Percentiles rank a stretch among this genome's conserved stretches.
Conservation (phyloP, 495 filamentous ascomycete genomes). For the Amorphotheca resinae region DNA sequence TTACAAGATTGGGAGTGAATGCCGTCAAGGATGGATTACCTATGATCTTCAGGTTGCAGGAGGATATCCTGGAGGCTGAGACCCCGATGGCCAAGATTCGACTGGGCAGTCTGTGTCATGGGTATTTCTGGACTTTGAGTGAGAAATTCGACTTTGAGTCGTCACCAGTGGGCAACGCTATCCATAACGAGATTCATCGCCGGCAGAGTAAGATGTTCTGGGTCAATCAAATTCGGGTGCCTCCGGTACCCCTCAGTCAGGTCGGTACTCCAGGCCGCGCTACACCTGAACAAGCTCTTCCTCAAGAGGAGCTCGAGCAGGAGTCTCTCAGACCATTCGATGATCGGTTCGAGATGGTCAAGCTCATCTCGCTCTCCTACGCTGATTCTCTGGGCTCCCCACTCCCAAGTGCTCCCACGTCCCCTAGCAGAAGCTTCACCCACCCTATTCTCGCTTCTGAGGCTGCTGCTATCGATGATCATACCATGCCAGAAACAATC, state of each 20-base stretch:
- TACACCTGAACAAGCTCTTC: constrained; percentile 29
- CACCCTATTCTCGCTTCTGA: constrained; percentile 41
- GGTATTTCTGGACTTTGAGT: constrained; percentile 69
- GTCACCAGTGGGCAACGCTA: constrained; percentile 48
- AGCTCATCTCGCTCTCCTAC: constrained; percentile 59
- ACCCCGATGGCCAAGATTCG: constrained; percentile 54
- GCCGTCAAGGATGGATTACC: constrained; percentile 65
- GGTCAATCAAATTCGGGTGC: constrained; percentile 50
- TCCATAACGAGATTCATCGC: constrained; percentile 63
- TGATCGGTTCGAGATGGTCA: constrained; percentile 50
- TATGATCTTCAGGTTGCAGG: constrained; percentile 79
- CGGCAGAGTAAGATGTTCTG: constrained; percentile 61
- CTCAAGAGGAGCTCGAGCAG: constrained; percentile 37
- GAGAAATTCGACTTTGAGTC: constrained; percentile 68
- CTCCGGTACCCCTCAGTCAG: constrained; percentile 33
- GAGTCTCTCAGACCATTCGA: constrained; percentile 56
- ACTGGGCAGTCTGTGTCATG: constrained; percentile 71
- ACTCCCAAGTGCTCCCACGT: constrained; percentile 54
- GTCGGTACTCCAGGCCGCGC: constrained; percentile 25
- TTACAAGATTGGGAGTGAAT: constrained; percentile 72
- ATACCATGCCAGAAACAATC: constrained; percentile 36
- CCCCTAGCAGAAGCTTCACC: constrained; percentile 53
- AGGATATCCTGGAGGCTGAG: constrained; percentile 58
- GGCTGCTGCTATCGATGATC: background rate
- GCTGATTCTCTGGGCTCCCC: constrained; percentile 42